A percentile compares a stretch with the other conserved stretches of the same genome.
These are phyloP conservation scores for Polygonum maritimum DNA, from an alignment of 148 eudicot species.

Conservation along the genomic window DNA sequence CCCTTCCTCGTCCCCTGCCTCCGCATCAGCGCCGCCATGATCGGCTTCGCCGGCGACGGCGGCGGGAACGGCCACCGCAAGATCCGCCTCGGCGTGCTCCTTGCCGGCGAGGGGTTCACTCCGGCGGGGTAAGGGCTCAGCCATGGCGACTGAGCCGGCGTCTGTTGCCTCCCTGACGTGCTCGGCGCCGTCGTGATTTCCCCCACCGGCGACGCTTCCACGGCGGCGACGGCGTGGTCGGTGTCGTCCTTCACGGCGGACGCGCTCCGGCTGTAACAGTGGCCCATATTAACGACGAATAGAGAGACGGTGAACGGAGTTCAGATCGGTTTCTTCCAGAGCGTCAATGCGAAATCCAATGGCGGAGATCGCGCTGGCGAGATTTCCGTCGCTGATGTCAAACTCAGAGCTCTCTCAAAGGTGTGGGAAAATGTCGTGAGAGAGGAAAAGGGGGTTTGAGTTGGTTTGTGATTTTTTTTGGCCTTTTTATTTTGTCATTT, in stretches of 20 bases:
- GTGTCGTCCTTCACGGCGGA: conserved; percentile 17
- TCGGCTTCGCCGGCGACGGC: conserved; percentile 98
- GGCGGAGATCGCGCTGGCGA: neutral
- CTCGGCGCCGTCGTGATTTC: conserved; percentile 3
- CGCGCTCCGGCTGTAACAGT: conserved; percentile 11
- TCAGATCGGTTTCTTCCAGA: neutral
- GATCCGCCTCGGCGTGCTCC: conserved; percentile 48
- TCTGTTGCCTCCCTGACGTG: conserved; percentile 14
- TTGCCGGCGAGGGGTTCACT: conserved; percentile 67
- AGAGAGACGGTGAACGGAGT: neutral
- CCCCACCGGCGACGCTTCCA: neutral
- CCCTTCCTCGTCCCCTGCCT: conserved; percentile 26
- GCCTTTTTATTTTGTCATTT: neutral
- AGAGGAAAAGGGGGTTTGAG: neutral
- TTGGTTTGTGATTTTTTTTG: neutral
- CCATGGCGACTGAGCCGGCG: conserved; percentile 18
- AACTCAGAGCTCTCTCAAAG: neutral
- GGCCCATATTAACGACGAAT: conserved; percentile 12
- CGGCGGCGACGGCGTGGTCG: neutral
- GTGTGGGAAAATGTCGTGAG: conserved; percentile 5
- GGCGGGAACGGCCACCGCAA: conserved; percentile 94
- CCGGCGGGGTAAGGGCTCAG: conserved; percentile 46
- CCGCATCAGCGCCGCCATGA: conserved; percentile 64
- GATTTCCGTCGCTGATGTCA: neutral
- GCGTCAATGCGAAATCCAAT: neutral